These are phyloP conservation scores for Botrytis fabae DNA, from an alignment of 2,329 filamentous ascomycete species.

Conservation along the genomic window DNA sequence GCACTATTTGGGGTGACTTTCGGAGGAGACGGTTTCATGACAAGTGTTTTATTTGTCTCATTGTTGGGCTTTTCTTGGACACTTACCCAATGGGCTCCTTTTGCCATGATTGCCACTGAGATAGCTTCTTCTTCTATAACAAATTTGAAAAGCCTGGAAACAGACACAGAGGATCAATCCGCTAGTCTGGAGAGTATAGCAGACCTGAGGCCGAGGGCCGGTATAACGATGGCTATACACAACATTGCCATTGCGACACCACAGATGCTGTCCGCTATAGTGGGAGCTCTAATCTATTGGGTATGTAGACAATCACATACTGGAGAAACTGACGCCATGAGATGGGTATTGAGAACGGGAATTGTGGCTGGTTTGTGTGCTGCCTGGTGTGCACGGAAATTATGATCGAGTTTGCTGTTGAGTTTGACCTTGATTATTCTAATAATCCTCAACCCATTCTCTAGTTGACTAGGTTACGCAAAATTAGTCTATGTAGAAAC, in stretches of 20 bases:
- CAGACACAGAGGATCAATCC: neutral
- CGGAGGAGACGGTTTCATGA: conserved; percentile 1
- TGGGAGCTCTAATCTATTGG: neutral
- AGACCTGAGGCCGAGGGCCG: neutral
- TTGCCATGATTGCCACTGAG: neutral
- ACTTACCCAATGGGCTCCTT: neutral
- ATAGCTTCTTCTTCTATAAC: neutral
- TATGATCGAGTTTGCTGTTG: neutral
- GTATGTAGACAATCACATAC: neutral
- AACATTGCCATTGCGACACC: conserved; percentile 1
- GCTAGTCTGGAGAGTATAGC: neutral
- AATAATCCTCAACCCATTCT: neutral
- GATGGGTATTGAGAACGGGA: conserved; percentile 5
- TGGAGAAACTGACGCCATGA: neutral
- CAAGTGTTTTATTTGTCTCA: conserved; percentile 1
- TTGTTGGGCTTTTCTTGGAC: neutral
- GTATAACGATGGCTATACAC: conserved; percentile 13
- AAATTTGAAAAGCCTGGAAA: neutral
- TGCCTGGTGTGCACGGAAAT: conserved; percentile 3
- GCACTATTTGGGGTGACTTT: neutral
- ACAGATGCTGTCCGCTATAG: neutral
- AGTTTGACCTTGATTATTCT: neutral
- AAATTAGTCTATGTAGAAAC: neutral
- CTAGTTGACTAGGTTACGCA: neutral
- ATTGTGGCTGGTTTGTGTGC: neutral